Evolutionary conservation across 352 stramenopile species (phyloP), one percentile per base, ranked within the genome.

Genomic region (Blastocystis sp.): DNA sequence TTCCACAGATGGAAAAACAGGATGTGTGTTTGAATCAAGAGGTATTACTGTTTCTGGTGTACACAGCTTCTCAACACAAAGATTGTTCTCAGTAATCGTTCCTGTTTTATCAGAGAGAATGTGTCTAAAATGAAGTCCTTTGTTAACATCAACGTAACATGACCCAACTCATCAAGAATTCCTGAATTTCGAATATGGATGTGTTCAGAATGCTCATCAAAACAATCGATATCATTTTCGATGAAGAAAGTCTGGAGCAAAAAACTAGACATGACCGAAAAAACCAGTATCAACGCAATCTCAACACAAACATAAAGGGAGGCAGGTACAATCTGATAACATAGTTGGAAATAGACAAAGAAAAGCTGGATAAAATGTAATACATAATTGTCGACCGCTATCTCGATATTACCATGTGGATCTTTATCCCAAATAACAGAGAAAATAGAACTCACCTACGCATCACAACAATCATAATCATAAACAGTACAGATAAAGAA

Each of bases 41-140:
- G 9, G n/a, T 16, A 47, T 73, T 26, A 50, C 55, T 2, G 37
- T 30, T 26, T 34, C 26, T 5, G 55, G 41, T 8, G 63, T 89
- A 13, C 53, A 45, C 5, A 89, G 11, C 18, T 24, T 7, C 20
- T 76, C 66, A 13, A 78, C 78, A 1, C 59, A 24, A 9, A 89
- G 78, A 43, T 89, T 89, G 66, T 89, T 89, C 56, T 89, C 30
- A 24, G 78, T 89, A 30, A 89, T 89, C 20, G 78, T 89, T 64
- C 78, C 78, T 24, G 78, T 89, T 55, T 89, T 89, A n/a, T 89
- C 78, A 8, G 78, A 89, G 50, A 89, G 63, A 24, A 89, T 41
- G 43, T 89, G 78, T 62, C 78, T 89, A 55, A 1, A 6, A n/a
- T 7, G 30, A 54, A 45, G 41, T 43, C 3, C 30, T 20, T 20